phyloP scores from a whole-genome alignment of 202 grass and related monocot species.

The Hordeum pubiflorum region DNA sequence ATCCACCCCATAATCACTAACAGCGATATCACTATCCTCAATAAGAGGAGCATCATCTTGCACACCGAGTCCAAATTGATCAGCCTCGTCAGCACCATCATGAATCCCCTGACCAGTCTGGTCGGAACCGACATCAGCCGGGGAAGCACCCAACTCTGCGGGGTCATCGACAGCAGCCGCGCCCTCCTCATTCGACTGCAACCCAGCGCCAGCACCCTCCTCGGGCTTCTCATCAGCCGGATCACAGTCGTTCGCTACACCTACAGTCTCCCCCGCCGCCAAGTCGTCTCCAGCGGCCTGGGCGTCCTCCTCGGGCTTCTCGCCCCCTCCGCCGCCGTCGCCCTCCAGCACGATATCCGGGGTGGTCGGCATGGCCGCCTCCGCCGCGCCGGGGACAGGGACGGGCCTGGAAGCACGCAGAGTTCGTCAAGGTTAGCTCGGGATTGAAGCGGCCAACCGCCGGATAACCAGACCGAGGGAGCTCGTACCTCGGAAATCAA shows the following conservation, averaged over 20 bases:
- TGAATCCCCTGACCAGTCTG: not conserved
- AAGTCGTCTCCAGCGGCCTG: not conserved
- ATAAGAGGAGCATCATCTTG: slow-evolving; percentile 1
- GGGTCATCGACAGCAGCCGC: not conserved
- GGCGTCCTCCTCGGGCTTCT: not conserved
- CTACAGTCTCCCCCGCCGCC: not conserved
- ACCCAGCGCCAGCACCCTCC: slow-evolving; percentile 7
- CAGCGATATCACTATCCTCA: slow-evolving; percentile 1
- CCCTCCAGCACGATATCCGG: not conserved
- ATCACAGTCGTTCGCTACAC: not conserved
- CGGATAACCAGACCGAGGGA: not conserved
- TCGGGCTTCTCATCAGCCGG: not conserved
- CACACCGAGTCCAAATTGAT: not conserved
- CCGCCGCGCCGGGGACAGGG: not conserved
- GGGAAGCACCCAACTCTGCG: not conserved
- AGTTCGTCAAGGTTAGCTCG: not conserved
- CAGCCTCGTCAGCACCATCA: not conserved
- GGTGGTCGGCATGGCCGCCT: slow-evolving; percentile 22
- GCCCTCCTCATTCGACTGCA: not conserved
- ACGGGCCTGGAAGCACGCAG: not conserved
- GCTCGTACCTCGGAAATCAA: not conserved
- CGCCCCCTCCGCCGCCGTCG: slow-evolving; percentile 1
- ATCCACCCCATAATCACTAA: slow-evolving; percentile 12
- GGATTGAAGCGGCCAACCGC: not conserved
- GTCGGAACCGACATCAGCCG: slow-evolving; percentile 8